Conservation (phyloP, 352 stramenopile species). For the Phytophthora cactorum region DNA sequence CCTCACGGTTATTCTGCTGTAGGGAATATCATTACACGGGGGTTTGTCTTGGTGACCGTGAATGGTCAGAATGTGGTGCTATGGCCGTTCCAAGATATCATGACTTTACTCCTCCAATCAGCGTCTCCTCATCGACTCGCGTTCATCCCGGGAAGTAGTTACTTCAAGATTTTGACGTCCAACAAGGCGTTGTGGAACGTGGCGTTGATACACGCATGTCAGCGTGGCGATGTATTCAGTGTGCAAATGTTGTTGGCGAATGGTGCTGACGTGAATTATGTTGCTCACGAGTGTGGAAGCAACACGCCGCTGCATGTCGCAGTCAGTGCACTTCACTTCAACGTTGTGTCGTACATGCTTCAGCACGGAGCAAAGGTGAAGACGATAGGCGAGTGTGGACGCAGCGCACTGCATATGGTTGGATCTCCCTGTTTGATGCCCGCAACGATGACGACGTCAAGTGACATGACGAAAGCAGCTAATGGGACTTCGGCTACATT, state of each 20-base stretch:
- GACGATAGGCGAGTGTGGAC: constrained; percentile 68
- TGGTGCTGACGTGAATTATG: constrained; percentile 88
- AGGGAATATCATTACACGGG: constrained; percentile 74
- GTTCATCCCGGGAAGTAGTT: constrained; percentile 86
- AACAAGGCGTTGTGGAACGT: constrained; percentile 92
- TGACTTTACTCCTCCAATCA: constrained; percentile 68
- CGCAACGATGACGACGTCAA: constrained; percentile 42
- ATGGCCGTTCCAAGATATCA: constrained; percentile 83
- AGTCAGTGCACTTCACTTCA: constrained; percentile 83
- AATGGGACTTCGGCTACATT: constrained; percentile 37
- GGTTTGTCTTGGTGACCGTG: constrained; percentile 83
- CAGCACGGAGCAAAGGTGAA: constrained; percentile 87
- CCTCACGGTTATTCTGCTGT: constrained; percentile 75
- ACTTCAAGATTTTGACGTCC: constrained; percentile 88
- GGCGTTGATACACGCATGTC: constrained; percentile 86
- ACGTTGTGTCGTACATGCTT: constrained; percentile 87
- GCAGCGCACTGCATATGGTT: constrained; percentile 82
- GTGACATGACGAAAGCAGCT: constrained; percentile 31
- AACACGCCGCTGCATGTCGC: constrained; percentile 85
- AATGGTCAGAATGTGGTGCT: constrained; percentile 90
- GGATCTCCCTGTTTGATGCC: constrained; percentile 71
- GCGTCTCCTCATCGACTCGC: constrained; percentile 75
- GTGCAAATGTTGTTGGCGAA: constrained; percentile 91
- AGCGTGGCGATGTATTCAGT: constrained; percentile 82
- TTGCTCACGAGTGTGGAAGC: constrained; percentile 79